Conservation (phyloP, 306 rosid species). For the Medicago ruthenica region DNA sequence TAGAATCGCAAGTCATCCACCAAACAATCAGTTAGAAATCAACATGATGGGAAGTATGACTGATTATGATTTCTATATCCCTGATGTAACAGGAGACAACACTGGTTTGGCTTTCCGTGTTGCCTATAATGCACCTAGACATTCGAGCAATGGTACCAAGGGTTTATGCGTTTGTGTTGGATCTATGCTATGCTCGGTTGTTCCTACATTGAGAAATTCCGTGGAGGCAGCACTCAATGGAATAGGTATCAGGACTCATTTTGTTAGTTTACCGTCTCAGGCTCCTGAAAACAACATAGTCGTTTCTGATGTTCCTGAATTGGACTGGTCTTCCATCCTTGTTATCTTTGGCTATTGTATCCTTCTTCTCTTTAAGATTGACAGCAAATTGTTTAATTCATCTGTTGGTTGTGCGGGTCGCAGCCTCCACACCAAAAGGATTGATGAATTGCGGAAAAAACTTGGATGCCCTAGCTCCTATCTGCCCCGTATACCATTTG, state of each 20-base stretch:
- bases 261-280: constrained; percentile 5
- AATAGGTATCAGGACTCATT: background rate
- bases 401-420: too few species aligned
- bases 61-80: background rate
- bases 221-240: background rate
- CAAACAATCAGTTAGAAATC: background rate
- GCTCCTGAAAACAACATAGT: background rate
- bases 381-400: background rate
- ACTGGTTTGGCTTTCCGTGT: background rate
- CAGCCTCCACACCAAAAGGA: background rate
- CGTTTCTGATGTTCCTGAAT: background rate
- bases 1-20: background rate
- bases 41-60: background rate
- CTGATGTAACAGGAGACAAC: background rate
- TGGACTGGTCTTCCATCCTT: background rate
- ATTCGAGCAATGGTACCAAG: background rate
- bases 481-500: background rate
- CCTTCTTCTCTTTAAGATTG: background rate
- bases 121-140: background rate
- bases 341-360: background rate
- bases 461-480: background rate
- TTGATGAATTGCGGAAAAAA: background rate
- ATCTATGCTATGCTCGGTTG: background rate
- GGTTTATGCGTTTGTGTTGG: background rate
- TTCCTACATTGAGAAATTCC: background rate